Evolutionary conservation across 352 stramenopile genomes (phyloP), one percentile per base, ranked within the genome.

Genomic region (Thalassiosira delicatula): DNA sequence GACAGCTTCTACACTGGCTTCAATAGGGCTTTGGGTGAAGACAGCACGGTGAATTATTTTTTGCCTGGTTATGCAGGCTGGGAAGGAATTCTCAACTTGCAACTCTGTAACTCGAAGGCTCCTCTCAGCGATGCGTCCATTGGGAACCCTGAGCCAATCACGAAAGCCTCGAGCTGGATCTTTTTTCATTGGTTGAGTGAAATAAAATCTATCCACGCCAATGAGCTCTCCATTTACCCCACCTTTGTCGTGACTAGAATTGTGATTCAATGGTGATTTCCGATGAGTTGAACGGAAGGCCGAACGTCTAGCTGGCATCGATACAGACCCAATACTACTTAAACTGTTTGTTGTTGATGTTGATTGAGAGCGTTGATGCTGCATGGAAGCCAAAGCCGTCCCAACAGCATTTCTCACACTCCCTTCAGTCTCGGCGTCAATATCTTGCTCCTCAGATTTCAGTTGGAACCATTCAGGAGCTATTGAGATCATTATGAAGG

Each of bases 121-220:
- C 83, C 92, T 93, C 57, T 92, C 86, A 19, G 87, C 83, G 81
- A 92, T 88, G 65, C 86, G 80, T 51, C 83, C 85, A 8, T 76
- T 87, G 0, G 88, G 76, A 12, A 83, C 77, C 73, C 88, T 93
- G 1, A 93, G 76, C 88, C 86, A 93, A 82, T 95, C 91, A 46
- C 86, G 71, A 73, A 88, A 84, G 5, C 72, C 71, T 49, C 80
- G 70, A 23, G 72, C 67, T 30, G 85, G 74, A 60, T 93, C 88
- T 74, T 90, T 92, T 44, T 81, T 88, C 29, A 84, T 87, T n/a
- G 89, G 88, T 69, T 95, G 91, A 21, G 90, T 90, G 53, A 94
- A 95, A 71, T 89, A 92, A 76, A 95, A 95, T 59, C 85, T 92
- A 71, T 94, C 88, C 42, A 90, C 87, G 46, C 88, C 86, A 53